These are phyloP conservation scores for Cryptosporidium baileyi DNA, from an alignment of 169 alveolate genomes.

Conservation along the genomic window DNA sequence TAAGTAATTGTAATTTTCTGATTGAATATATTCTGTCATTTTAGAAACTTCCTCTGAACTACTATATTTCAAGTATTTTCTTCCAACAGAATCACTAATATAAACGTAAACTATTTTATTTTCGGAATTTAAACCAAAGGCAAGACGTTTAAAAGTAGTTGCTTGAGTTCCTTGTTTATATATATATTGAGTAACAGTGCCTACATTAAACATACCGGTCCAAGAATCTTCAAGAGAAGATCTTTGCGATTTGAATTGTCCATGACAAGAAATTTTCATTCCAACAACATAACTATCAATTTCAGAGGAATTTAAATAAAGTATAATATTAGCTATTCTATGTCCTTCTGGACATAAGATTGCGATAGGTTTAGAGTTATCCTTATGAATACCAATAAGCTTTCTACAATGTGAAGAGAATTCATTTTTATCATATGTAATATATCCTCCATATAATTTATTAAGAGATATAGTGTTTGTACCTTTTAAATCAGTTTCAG, in stretches of 20 bases:
- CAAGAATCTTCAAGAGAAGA: constrained; percentile 26
- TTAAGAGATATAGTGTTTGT: constrained; percentile 3
- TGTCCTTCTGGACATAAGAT: constrained; percentile 19
- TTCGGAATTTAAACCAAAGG: background rate
- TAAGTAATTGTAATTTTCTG: constrained; percentile 6
- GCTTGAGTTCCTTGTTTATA: background rate
- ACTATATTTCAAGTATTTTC: constrained; percentile 18
- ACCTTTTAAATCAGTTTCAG: background rate
- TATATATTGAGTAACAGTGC: constrained; percentile 1
- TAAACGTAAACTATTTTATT: background rate
- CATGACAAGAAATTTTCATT: constrained; percentile 25
- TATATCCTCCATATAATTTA: constrained; percentile 28
- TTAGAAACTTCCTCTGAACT: background rate
- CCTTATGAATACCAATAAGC: constrained; percentile 13
- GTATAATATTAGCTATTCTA: constrained; percentile 27
- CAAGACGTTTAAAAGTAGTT: constrained; percentile 24
- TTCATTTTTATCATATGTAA: constrained; percentile 14
- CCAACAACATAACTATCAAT: constrained; percentile 7
- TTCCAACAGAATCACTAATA: constrained; percentile 37
- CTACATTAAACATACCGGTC: constrained; percentile 48
- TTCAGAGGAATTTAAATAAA: constrained; percentile 6
- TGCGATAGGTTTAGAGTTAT: background rate
- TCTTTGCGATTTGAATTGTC: constrained; percentile 8
- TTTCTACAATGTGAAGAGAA: constrained; percentile 48
- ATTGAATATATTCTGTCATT: constrained; percentile 27